Evolutionary conservation across 768 basidiomycete species (phyloP).

Genomic region (Pleurotus tuber-regium): DNA sequence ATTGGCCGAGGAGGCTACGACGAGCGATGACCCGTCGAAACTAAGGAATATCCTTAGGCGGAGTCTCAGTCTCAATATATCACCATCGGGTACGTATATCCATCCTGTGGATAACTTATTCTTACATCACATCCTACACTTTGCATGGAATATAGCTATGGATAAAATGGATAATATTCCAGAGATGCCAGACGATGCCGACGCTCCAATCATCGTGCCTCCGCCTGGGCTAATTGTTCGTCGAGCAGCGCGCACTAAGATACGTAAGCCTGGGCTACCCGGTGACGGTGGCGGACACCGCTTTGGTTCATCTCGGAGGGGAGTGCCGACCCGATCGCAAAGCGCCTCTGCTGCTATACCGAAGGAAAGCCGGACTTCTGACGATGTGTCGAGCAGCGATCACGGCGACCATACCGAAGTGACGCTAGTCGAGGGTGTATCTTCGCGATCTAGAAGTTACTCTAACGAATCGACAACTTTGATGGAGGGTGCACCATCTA

Average conservation of each 20-base stretch:
- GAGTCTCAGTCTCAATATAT: constrained; percentile 84
- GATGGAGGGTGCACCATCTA: constrained; percentile 27
- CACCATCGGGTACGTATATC: constrained; percentile 73
- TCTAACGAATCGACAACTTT: constrained; percentile 39
- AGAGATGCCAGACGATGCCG: constrained; percentile 74
- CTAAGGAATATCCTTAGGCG: constrained; percentile 78
- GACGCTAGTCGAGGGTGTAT: constrained; percentile 22
- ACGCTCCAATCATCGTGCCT: constrained; percentile 88
- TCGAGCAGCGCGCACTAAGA: constrained; percentile 91
- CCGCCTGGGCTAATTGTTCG: constrained; percentile 88
- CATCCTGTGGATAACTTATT: neutral
- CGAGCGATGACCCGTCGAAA: constrained; percentile 77
- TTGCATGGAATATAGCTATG: constrained; percentile 42
- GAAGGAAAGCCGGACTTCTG: constrained; percentile 57
- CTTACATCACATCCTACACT: neutral
- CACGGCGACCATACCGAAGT: constrained; percentile 53
- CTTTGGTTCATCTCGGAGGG: constrained; percentile 55
- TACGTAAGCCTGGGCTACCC: constrained; percentile 77
- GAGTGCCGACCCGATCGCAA: constrained; percentile 13
- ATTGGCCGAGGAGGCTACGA: constrained; percentile 86
- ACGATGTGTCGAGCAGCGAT: constrained; percentile 71
- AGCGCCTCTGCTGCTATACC: constrained; percentile 23
- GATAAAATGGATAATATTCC: constrained; percentile 67
- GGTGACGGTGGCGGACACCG: constrained; percentile 85
- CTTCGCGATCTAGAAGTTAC: constrained; percentile 36